Base-by-base conservation (phyloP, 2,329 filamentous ascomycete genomes). In the Fusarium penzigii region DNA sequence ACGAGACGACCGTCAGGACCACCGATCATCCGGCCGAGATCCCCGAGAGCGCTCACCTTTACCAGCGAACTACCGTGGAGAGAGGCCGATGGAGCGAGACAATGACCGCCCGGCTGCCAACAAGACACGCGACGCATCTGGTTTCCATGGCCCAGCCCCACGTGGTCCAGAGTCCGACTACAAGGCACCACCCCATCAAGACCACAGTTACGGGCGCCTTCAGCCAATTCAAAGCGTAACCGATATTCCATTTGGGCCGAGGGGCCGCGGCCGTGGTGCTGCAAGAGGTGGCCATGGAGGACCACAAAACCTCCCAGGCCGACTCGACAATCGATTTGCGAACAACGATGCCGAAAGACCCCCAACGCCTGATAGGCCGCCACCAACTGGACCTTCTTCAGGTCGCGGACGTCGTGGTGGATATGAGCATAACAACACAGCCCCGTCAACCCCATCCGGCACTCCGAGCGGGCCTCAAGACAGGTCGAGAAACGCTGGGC, bases 161-260 rank as follows among this genome's bases (percentile, higher is more conserved):
- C 67, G 68, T 5, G 74, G 74, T 39, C 66, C 69, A 2, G 82
- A 85, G 29, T 59, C 71, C 3, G 80, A 84, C 42, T 77, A 82
- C 58, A 74, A 75, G 38, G 73, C 77, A 17, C 20, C 20, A 25
- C 74, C 72, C 49, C 78, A 81, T 54, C 79, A 84, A 57, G 84
- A 87, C 65, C 80, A 81, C 14, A 84, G 81, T 50, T 86, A 86
- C 60, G 84, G 84, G 29, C 81, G 84, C 2, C 73, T 87, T 44
- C 86, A 83, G 55, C 71, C 78, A 2, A 76, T 79, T 45, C 73
- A 77, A 44, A 73, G 75, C 20, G 68, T 75, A 32, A 62, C 76
- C 68, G 68, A 73, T 25, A 76, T 80, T 39, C 83, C 83, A 4
- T 78, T 79, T n/a, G 84, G 81, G 2, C 82, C 83, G 14, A 76